A percentile compares a stretch with the other conserved stretches of the same genome.
phyloP scores from a whole-genome alignment of 164 flowering plant species.

The Akebia trifoliata region DNA sequence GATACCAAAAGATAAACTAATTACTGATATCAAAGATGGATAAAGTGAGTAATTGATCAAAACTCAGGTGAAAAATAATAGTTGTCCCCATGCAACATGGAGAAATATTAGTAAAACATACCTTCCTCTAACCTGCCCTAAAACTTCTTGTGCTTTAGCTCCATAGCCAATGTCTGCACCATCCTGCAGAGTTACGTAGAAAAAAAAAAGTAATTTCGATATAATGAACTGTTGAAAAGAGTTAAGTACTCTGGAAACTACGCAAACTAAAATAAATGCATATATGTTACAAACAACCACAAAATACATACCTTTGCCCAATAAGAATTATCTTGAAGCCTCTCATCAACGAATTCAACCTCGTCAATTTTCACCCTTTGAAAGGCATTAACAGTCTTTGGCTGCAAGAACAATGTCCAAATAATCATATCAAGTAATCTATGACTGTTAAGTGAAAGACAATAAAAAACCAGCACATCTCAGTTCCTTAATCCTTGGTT shows the following conservation, averaged over 20 bases:
- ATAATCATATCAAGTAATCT: background rate
- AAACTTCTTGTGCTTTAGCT: constrained; percentile 91
- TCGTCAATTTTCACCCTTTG: constrained; percentile 76
- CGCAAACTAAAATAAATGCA: constrained; percentile 2
- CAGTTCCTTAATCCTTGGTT: too few relatives aligned
- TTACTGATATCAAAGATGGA: too few relatives aligned
- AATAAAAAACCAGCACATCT: too few relatives aligned
- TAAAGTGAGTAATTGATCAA: too few relatives aligned
- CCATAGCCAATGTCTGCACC: constrained; percentile 97
- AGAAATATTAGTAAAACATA: constrained; percentile 19
- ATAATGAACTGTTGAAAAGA: background rate
- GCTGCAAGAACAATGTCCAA: constrained; percentile 41
- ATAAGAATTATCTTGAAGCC: constrained; percentile 88
- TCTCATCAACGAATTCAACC: constrained; percentile 65
- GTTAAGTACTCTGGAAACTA: background rate
- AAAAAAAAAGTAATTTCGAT: background rate
- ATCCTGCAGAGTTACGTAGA: constrained; percentile 35
- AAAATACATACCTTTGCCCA: constrained; percentile 86
- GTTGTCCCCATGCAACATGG: background rate
- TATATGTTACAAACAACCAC: background rate
- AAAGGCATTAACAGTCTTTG: constrained; percentile 62
- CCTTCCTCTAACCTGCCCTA: constrained; percentile 97
- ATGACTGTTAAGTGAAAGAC: background rate
- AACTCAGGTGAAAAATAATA: background rate
- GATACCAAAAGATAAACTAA: too few relatives aligned